A percentile compares a stretch with the other conserved stretches of the same genome.
phyloP scores from a whole-genome alignment of 2,329 filamentous ascomycete genomes.

The Lanzia echinophila region DNA sequence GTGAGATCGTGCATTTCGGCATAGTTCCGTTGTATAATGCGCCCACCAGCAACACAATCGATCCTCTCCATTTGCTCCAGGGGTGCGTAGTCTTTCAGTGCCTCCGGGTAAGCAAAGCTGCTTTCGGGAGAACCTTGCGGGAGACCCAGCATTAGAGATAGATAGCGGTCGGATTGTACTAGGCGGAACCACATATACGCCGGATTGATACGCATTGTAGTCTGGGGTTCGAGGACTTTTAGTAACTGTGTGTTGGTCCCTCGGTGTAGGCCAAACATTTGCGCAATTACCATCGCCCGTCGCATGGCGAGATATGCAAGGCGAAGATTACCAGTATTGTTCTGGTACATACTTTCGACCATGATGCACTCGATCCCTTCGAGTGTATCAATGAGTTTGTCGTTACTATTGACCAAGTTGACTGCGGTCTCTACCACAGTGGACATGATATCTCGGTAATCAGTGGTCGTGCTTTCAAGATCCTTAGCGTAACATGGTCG shows the following conservation, averaged over 20 bases:
- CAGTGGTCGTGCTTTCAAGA: background rate
- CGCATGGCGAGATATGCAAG: slow-evolving; percentile 40
- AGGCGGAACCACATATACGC: too few relatives aligned
- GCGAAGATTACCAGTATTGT: slow-evolving; percentile 39
- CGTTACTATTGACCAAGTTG: slow-evolving; percentile 35
- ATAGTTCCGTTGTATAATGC: background rate
- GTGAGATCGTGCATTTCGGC: background rate
- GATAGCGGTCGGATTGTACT: too few relatives aligned
- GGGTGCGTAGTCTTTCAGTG: background rate
- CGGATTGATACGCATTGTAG: too few relatives aligned
- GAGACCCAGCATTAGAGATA: too few relatives aligned
- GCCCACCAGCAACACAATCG: background rate
- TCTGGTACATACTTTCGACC: slow-evolving; percentile 38
- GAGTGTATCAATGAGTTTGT: slow-evolving; percentile 37
- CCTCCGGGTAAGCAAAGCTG: too few relatives aligned
- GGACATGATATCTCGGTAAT: too few relatives aligned
- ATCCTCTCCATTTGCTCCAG: background rate
- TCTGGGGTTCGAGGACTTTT: slow-evolving; percentile 25
- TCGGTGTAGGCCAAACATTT: slow-evolving; percentile 43
- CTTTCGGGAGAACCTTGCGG: too few relatives aligned
- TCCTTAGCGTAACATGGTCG: background rate
- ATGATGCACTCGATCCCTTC: slow-evolving; percentile 45
- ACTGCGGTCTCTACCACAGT: background rate
- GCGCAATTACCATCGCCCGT: slow-evolving; percentile 41
- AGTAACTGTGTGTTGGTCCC: slow-evolving; percentile 23